Conservation (phyloP, 257 asterid species). For the Nicotiana knightiana region DNA sequence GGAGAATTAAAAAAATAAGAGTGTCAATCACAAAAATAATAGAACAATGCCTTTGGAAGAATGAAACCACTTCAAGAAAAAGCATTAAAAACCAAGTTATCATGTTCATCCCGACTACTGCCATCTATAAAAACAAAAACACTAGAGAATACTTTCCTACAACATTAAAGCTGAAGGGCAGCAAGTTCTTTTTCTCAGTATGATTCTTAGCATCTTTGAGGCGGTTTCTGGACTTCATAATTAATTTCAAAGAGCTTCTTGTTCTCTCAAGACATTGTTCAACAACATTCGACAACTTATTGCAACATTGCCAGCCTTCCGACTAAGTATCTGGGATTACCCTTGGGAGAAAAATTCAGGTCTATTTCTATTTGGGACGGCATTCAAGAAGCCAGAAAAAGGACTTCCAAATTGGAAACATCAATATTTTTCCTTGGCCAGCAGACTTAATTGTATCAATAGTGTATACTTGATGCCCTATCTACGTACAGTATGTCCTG, state of each 20-base stretch:
- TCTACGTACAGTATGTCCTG: not conserved
- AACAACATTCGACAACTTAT: not conserved
- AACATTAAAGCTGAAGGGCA: not conserved
- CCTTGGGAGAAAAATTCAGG: not conserved
- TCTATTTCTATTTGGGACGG: not conserved
- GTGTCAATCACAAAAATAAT: not conserved
- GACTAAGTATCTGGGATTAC: not conserved
- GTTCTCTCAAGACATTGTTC: not conserved
- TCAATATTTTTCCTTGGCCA: not conserved
- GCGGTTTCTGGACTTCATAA: not conserved
- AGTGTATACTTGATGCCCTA: not conserved
- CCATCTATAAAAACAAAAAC: not conserved
- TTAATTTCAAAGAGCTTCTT: not conserved
- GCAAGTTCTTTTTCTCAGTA: not conserved
- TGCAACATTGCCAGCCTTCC: not conserved
- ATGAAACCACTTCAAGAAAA: not conserved
- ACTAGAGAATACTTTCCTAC: not conserved
- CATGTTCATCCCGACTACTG: not conserved
- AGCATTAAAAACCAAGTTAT: not conserved
- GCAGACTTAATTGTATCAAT: not conserved
- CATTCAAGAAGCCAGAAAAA: not conserved
- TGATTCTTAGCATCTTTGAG: not conserved
- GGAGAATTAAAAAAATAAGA: not conserved
- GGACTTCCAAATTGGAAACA: not conserved
- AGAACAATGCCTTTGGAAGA: not conserved